Evolutionary conservation across 306 rosid species (phyloP).

Genomic region (Datisca glomerata): DNA sequence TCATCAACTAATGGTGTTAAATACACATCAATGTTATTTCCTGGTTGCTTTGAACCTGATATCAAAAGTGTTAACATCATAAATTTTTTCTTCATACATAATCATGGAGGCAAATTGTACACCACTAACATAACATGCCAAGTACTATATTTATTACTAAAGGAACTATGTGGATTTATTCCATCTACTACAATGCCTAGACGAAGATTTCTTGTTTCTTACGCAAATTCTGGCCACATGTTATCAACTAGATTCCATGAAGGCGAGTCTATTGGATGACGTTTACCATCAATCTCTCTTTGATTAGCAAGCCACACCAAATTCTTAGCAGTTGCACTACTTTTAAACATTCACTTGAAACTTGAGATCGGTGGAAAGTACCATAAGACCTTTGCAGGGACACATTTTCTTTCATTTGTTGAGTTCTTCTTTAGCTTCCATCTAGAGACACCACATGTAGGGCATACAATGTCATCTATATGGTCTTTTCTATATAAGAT

Average conservation of each 20-base stretch:
- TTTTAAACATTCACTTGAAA: background rate
- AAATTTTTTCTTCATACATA: background rate
- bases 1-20: background rate
- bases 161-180: background rate
- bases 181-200: background rate
- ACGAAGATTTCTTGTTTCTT: background rate
- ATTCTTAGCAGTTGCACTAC: background rate
- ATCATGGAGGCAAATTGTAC: background rate
- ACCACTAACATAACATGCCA: background rate
- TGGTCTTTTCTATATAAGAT: no score
- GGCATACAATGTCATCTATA: no score
- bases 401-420: background rate
- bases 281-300: background rate
- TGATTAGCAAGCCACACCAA: background rate
- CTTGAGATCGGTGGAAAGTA: background rate
- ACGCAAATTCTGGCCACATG: background rate
- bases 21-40: background rate
- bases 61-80: background rate
- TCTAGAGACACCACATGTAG: background rate
- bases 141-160: background rate
- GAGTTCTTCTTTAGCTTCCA: background rate
- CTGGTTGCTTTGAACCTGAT: background rate
- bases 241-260: background rate
- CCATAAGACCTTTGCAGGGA: constrained; percentile 4
- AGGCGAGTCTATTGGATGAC: constrained; percentile 2